A percentile compares a stretch with the other conserved stretches of the same genome.
Evolutionary conservation across 2,329 filamentous ascomycete species (phyloP).

Genomic region (Botrytis porri): DNA sequence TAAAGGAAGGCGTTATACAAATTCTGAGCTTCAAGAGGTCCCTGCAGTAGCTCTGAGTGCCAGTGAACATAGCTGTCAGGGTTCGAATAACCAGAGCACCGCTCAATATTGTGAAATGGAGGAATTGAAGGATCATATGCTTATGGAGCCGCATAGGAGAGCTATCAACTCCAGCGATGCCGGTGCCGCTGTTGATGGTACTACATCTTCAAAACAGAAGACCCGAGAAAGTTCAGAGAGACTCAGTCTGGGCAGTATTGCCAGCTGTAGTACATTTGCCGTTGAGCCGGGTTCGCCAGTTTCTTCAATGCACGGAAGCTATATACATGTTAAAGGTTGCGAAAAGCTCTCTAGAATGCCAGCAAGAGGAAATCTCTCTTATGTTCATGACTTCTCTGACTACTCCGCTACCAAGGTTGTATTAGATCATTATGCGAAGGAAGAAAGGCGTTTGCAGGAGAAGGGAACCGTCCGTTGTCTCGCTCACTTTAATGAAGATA

Average conservation of each 20-base stretch:
- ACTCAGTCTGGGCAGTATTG: conserved; percentile 1
- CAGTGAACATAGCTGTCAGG: background rate
- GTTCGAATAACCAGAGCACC: background rate
- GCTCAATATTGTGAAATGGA: background rate
- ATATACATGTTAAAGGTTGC: background rate
- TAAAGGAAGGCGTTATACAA: conserved; percentile 9
- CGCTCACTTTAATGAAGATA: background rate
- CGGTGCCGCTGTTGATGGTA: background rate
- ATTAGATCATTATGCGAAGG: conserved; percentile 31
- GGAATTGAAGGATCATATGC: background rate
- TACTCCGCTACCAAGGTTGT: conserved; percentile 29
- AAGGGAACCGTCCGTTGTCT: conserved; percentile 1
- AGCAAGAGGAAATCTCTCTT: conserved; percentile 25
- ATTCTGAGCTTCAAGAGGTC: conserved; percentile 1
- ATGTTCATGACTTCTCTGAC: conserved; percentile 33
- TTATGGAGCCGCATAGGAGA: background rate
- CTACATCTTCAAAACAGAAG: conserved; percentile 3
- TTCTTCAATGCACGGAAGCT: background rate
- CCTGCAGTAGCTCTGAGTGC: background rate
- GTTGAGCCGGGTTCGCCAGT: background rate
- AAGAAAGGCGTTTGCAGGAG: conserved; percentile 22
- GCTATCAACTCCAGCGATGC: background rate
- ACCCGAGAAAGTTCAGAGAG: background rate
- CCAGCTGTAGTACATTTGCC: background rate
- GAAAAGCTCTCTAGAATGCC: conserved; percentile 15